phyloP scores from a whole-genome alignment of 2,329 filamentous ascomycete genomes.

The Chalaropsis ovoidea region DNA sequence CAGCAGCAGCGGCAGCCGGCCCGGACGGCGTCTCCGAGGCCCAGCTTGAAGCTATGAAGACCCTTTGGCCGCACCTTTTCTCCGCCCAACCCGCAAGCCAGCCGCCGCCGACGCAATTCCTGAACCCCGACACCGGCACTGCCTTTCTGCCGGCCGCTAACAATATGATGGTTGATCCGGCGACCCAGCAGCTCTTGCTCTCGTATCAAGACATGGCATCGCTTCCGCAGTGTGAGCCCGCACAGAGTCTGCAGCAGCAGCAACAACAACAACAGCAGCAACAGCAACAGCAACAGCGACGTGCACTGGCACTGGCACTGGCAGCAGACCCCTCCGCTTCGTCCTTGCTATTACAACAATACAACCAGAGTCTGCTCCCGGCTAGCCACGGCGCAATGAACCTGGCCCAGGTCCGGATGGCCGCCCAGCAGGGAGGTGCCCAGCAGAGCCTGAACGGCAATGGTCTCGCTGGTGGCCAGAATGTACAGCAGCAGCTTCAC shows the following conservation, averaged over 20 bases:
- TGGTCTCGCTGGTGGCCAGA: neutral
- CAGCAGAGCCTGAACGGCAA: neutral
- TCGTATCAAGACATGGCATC: constrained; percentile 3
- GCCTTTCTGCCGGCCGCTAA: neutral
- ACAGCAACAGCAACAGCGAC: constrained; percentile 6
- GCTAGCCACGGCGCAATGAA: neutral
- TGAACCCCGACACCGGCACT: neutral
- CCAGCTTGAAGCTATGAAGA: constrained; percentile 7
- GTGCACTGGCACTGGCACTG: neutral
- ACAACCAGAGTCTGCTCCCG: neutral
- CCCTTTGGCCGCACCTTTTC: constrained; percentile 16
- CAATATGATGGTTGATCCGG: neutral
- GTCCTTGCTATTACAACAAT: neutral
- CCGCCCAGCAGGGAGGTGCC: neutral
- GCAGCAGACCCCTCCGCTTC: neutral
- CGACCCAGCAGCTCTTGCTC: neutral
- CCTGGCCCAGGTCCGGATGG: neutral
- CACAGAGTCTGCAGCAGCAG: neutral
- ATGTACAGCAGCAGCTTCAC: neutral
- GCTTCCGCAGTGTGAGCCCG: neutral
- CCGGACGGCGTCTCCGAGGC: neutral
- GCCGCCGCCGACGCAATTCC: neutral
- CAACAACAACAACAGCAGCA: neutral
- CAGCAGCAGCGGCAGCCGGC: neutral
- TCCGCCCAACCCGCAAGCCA: neutral